Conservation (phyloP, 768 basidiomycete species). For the Leccinellum luteum region DNA sequence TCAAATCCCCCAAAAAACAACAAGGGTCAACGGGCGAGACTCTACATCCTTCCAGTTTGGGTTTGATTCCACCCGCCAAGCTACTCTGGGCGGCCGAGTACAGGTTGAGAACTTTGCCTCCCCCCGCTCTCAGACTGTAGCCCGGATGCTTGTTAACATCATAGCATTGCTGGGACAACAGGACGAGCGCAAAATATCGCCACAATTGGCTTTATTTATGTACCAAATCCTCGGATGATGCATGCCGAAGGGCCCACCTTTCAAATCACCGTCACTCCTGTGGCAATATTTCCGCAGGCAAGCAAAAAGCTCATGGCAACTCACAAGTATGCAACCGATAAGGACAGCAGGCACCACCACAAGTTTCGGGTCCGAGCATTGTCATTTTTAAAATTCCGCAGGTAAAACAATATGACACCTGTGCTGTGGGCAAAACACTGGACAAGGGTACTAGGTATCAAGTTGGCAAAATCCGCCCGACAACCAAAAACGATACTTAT, state of each 20-base stretch:
- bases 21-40: background rate
- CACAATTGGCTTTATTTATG: slow-evolving; percentile 11
- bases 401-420: background rate
- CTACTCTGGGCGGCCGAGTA: background rate
- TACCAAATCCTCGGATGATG: slow-evolving; percentile 7
- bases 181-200: slow-evolving; percentile 1
- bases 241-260: slow-evolving; percentile 1
- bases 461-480: background rate
- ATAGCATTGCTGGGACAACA: slow-evolving; percentile 1
- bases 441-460: background rate
- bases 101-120: background rate
- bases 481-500: slow-evolving; percentile 8
- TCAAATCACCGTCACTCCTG: slow-evolving; percentile 1
- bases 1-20: background rate
- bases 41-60: background rate
- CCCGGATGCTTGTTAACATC: background rate
- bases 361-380: slow-evolving; percentile 10
- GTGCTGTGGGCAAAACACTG: slow-evolving; percentile 3
- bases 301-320: slow-evolving; percentile 2
- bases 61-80: background rate
- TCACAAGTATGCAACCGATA: too few relatives aligned
- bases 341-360: background rate
- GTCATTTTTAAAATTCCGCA: background rate
- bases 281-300: slow-evolving; percentile 4
- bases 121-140: slow-evolving; percentile 2